phyloP scores from a whole-genome alignment of 768 basidiomycete genomes.

The Heimioporus sp. region DNA sequence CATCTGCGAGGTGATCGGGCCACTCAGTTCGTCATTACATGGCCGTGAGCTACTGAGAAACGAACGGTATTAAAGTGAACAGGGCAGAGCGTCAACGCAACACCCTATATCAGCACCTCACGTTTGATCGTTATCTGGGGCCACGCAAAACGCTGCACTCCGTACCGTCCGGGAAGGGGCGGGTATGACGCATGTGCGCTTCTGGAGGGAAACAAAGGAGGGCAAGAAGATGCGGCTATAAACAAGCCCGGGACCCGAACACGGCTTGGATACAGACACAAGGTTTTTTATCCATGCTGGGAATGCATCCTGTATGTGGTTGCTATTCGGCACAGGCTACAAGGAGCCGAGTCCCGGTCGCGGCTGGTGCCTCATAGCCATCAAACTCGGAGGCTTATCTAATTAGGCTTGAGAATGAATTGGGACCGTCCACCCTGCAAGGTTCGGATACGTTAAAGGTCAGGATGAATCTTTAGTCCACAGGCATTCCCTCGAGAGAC shows the following conservation, averaged over 20 bases:
- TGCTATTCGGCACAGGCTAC: slow-evolving; percentile 16
- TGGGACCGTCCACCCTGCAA: slow-evolving; percentile 7
- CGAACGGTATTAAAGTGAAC: slow-evolving; percentile 12
- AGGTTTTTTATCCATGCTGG: neutral
- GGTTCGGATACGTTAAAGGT: slow-evolving; percentile 16
- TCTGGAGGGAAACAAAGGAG: slow-evolving; percentile 1
- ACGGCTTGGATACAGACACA: neutral
- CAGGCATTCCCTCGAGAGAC: slow-evolving; percentile 2
- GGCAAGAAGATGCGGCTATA: slow-evolving; percentile 10
- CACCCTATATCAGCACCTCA: slow-evolving; percentile 3
- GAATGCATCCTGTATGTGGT: slow-evolving; percentile 1
- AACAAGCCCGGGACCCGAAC: slow-evolving; percentile 19
- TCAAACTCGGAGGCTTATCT: slow-evolving; percentile 31
- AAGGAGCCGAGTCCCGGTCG: slow-evolving; percentile 13
- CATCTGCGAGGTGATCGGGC: too few species aligned
- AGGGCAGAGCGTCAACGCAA: neutral
- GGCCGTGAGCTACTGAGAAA: too few species aligned
- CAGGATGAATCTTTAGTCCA: slow-evolving; percentile 19
- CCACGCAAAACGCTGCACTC: too few species aligned
- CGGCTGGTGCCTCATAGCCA: slow-evolving; percentile 17
- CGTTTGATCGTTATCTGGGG: too few species aligned
- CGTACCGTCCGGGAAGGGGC: neutral
- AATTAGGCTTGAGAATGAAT: slow-evolving; percentile 23
- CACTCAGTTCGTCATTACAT: too few species aligned
- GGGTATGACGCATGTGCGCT: neutral